Evolutionary conservation across 75 land plant genomes (phyloP).

Genomic region (Pseudotsuga menziesii): DNA sequence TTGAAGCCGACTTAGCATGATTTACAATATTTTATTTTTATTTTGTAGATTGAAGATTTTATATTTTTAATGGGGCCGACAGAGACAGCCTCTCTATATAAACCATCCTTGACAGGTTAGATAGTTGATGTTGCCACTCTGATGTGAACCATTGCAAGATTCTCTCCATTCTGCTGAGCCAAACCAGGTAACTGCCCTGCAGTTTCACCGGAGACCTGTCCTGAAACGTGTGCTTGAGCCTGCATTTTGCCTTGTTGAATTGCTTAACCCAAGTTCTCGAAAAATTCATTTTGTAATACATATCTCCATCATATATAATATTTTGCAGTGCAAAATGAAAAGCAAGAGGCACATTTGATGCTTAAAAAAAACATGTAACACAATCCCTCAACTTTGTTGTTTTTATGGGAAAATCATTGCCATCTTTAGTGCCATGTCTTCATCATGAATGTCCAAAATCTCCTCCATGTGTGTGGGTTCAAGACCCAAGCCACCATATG

Average conservation of each 20-base stretch:
- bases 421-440: background rate
- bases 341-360: background rate
- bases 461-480: too few species aligned
- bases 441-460: too few species aligned
- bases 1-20: too few species aligned
- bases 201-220: slow-evolving; percentile 16
- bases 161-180: slow-evolving; percentile 15
- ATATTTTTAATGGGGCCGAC: too few species aligned
- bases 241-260: slow-evolving; percentile 13
- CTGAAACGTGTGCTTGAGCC: slow-evolving; percentile 20
- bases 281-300: too few species aligned
- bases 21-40: too few species aligned
- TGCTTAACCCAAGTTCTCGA: background rate
- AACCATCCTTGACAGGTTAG: too few species aligned
- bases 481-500: too few species aligned
- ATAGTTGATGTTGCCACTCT: too few species aligned
- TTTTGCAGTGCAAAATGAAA: background rate
- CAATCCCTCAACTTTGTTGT: background rate
- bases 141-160: too few species aligned
- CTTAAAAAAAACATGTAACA: background rate
- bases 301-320: background rate
- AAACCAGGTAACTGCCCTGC: slow-evolving; percentile 9
- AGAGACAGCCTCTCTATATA: too few species aligned
- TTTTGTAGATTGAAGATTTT: too few species aligned
- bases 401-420: background rate